Percentiles rank a stretch among this genome's conserved stretches.
Conservation (phyloP, 208 protist species). For the Acanthamoeba quina region DNA sequence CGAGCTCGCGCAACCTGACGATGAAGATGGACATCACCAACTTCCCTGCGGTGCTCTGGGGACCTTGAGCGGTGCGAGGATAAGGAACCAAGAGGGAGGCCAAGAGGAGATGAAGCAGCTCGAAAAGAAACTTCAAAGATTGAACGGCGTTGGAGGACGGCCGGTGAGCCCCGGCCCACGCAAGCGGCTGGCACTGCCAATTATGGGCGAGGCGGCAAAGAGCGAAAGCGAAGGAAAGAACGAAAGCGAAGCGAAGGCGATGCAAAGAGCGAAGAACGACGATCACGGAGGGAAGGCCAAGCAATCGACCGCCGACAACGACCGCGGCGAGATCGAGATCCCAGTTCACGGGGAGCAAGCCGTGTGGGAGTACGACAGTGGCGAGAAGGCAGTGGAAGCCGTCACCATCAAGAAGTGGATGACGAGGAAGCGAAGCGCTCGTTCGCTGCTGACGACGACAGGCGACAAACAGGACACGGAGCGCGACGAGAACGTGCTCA, state of each 20-base stretch:
- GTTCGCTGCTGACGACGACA: not conserved
- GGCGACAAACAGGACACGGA: not conserved
- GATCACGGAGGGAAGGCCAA: not conserved
- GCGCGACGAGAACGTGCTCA: not conserved
- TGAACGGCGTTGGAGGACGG: not conserved
- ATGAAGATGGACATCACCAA: too few species aligned
- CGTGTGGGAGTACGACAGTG: too few species aligned
- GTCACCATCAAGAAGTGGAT: constrained; percentile 53
- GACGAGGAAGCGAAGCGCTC: not conserved
- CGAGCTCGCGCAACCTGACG: not conserved
- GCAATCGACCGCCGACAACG: not conserved
- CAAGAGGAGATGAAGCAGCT: not conserved
- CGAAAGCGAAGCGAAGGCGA: not conserved
- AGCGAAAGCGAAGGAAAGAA: not conserved
- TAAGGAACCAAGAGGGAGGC: not conserved
- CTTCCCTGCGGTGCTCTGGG: too few species aligned
- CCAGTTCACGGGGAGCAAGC: not conserved
- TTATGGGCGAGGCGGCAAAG: not conserved
- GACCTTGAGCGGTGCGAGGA: not conserved
- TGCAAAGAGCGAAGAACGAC: not conserved
- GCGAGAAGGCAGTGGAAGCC: not conserved
- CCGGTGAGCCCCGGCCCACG: not conserved
- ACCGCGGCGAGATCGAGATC: not conserved
- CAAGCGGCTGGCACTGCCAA: not conserved
- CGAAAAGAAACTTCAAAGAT: not conserved